These are phyloP conservation scores for Flueggea neowawraea DNA, from an alignment of 441 rosid genomes.

Conservation along the genomic window DNA sequence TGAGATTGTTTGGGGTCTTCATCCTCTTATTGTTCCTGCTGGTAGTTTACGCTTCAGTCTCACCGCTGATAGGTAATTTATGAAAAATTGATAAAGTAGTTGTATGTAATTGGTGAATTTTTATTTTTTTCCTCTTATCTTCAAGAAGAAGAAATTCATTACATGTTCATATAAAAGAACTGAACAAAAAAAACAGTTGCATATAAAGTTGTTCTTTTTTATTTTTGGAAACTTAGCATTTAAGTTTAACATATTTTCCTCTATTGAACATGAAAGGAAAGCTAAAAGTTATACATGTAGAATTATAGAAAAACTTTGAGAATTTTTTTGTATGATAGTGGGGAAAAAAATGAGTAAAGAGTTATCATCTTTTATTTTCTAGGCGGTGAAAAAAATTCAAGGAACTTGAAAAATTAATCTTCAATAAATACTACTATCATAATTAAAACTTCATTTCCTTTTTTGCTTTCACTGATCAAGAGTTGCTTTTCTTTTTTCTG, in stretches of 20 bases:
- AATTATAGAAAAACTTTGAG: too few species aligned
- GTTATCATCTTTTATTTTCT: too few species aligned
- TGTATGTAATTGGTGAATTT: background rate
- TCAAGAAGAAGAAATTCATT: background rate
- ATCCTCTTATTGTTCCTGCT: slow-evolving; percentile 72
- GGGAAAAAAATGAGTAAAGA: too few species aligned
- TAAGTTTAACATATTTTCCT: slow-evolving; percentile 5
- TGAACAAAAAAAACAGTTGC: background rate
- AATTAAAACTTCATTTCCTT: too few species aligned
- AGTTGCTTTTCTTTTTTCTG: slow-evolving; percentile 1
- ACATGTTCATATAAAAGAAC: too few species aligned
- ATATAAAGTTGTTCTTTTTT: slow-evolving; percentile 6
- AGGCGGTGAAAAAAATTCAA: too few species aligned
- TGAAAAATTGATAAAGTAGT: too few species aligned
- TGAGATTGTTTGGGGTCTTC: slow-evolving; percentile 54
- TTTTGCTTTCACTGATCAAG: too few species aligned
- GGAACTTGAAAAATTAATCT: too few species aligned
- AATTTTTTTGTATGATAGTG: too few species aligned
- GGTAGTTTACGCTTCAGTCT: slow-evolving; percentile 74
- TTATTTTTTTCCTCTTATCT: background rate
- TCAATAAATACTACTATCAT: too few species aligned
- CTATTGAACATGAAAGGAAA: background rate
- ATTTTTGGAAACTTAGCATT: slow-evolving; percentile 13
- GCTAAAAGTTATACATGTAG: background rate
- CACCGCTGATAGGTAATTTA: slow-evolving; percentile 62